Base-by-base conservation (phyloP, 306 rosid genomes). In the Trifolium repens region DNA sequence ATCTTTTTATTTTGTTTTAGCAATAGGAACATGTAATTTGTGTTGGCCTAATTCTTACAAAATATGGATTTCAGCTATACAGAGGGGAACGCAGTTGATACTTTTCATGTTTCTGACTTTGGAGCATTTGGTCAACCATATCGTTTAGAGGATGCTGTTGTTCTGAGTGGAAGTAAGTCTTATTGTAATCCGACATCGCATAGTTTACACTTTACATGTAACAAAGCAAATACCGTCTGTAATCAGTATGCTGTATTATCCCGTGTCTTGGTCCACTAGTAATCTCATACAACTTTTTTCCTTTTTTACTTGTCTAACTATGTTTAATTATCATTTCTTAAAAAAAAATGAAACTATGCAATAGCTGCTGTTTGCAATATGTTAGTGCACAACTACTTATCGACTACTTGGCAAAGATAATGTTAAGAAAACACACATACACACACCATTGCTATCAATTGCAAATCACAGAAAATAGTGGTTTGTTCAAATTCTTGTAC, bases 81-180 rank as follows among this genome's bases (percentile, higher is more conserved):
- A 43, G 82, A 72, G 62, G 82, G 82, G 78, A 69, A 74, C 65
- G 7, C 76, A 64, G 22, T 72, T 73, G 87, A 84, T 64, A 67
- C 77, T 63, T 86, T 84, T 78, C 76, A 42, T 34, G 71, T 86
- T 79, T 72, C 84, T 79, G 88, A 84, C 77, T 72, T 86, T 63
- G 84, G 84, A 74, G 78, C 76, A 65, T 81, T 84, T 78, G 88
- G 71, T 42, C 90, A 86, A 44, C 62, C 82, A 74, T 74, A 72
- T 76, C 74, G 71, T 52, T 2, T 79, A 76, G 84, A 58, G 72
- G 82, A 76, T 43, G 74, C 87, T 58, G 76, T 70, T 68, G 79
- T 71, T 59, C 77, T 76, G 71, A 75, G 83, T 81, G 78, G 73
- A 86, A 81, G 90, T 86, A 83, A 83, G 86, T 71, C 50, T 68